phyloP scores from a whole-genome alignment of 192 early-diverging fungal genomes.

The Coemansia sp. region DNA sequence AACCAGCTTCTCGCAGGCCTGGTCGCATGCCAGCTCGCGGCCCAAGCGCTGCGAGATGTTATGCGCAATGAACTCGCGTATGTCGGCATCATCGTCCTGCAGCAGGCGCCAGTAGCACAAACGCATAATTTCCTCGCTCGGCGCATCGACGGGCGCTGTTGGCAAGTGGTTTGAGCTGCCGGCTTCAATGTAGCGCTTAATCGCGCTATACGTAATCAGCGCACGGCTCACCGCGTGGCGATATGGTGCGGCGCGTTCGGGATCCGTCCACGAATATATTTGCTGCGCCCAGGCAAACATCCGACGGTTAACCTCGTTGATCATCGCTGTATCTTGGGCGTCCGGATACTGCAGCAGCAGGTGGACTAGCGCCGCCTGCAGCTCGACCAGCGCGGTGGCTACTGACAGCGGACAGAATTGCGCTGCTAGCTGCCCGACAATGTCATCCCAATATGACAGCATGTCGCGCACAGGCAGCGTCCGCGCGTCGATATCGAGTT shows the following conservation, averaged over 20 bases:
- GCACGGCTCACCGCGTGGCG: constrained; percentile 39
- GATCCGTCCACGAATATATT: constrained; percentile 44
- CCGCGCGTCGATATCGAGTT: constrained; percentile 23
- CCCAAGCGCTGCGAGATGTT: constrained; percentile 55
- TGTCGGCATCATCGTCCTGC: constrained; percentile 76
- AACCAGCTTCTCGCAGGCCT: constrained; percentile 55
- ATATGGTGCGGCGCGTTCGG: constrained; percentile 37
- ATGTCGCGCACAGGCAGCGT: constrained; percentile 23
- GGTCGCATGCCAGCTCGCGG: constrained; percentile 38
- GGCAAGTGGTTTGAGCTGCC: background rate
- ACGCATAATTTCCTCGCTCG: constrained; percentile 53
- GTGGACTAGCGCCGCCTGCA: constrained; percentile 37
- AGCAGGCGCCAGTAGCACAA: constrained; percentile 51
- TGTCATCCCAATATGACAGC: constrained; percentile 30
- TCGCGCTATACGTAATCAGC: constrained; percentile 32
- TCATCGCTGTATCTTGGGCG: background rate
- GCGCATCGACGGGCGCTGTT: constrained; percentile 1
- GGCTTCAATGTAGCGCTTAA: constrained; percentile 28
- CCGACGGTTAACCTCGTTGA: constrained; percentile 10
- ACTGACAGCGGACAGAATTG: constrained; percentile 37
- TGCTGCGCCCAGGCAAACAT: constrained; percentile 41
- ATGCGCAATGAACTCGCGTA: constrained; percentile 60
- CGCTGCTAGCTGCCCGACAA: constrained; percentile 11
- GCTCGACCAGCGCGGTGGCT: constrained; percentile 24
- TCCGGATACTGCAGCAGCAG: constrained; percentile 11